Conservation (phyloP, 257 asterid species). For the Anisodus acutangulus region DNA sequence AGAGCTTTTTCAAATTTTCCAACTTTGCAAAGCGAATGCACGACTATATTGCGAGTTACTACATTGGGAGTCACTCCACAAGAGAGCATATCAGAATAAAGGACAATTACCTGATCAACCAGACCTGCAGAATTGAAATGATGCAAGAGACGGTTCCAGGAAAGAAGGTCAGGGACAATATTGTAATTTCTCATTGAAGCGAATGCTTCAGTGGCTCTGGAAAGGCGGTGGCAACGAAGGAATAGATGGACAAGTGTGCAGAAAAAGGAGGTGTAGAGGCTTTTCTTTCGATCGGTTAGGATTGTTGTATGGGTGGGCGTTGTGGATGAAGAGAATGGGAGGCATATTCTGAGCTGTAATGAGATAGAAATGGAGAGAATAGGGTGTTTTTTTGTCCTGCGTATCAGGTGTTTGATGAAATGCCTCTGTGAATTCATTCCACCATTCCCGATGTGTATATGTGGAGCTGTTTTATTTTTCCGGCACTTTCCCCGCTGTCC, state of each 20-base stretch:
- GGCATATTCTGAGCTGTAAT: conserved; percentile 12
- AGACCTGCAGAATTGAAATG: conserved; percentile 72
- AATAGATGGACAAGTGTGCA: conserved; percentile 83
- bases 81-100: conserved; percentile 66
- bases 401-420: conserved; percentile 54
- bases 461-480: not conserved
- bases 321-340: conserved; percentile 34
- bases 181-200: conserved; percentile 67
- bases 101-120: conserved; percentile 64
- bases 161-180: conserved; percentile 52
- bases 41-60: conserved; percentile 64
- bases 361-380: not conserved
- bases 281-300: conserved; percentile 31
- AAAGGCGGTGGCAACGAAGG: conserved; percentile 78
- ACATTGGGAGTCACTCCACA: conserved; percentile 59
- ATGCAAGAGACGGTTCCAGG: conserved; percentile 68
- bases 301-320: conserved; percentile 24
- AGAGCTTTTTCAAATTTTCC: conserved; percentile 62
- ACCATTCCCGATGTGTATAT: not conserved
- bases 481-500: not conserved
- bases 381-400: conserved; percentile 28
- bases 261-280: conserved; percentile 65
- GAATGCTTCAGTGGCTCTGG: conserved; percentile 64
- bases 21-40: conserved; percentile 70
- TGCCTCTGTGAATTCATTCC: conserved; percentile 43